phyloP scores from a whole-genome alignment of 495 filamentous ascomycete species.

The Podospora fimiseda region DNA sequence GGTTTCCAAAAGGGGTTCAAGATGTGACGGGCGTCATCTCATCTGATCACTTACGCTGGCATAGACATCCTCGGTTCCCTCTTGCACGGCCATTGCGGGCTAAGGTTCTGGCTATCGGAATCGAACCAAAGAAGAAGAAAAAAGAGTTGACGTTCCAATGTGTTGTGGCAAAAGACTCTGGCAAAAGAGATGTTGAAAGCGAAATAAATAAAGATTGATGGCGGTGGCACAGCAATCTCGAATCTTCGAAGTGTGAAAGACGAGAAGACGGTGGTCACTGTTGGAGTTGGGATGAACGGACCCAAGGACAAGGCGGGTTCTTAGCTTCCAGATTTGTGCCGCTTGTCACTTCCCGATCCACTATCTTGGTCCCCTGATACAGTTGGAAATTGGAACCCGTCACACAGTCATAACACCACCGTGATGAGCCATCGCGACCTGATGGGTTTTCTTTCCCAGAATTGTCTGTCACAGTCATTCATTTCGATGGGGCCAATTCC shows the following conservation, averaged over 20 bases:
- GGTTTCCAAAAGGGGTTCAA: too few relatives aligned
- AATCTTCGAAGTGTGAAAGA: neutral
- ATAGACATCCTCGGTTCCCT: conserved; percentile 46
- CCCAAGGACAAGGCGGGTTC: neutral
- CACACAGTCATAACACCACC: neutral
- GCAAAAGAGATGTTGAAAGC: too few relatives aligned
- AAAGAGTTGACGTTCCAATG: neutral
- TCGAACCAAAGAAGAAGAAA: neutral
- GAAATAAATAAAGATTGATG: neutral
- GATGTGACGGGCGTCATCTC: too few relatives aligned
- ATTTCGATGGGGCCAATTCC: too few relatives aligned
- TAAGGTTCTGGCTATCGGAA: neutral
- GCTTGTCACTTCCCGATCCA: neutral
- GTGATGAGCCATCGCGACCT: neutral
- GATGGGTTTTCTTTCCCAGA: neutral
- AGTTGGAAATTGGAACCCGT: neutral
- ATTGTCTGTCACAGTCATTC: too few relatives aligned
- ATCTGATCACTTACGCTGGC: conserved; percentile 41
- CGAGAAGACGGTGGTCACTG: too few relatives aligned
- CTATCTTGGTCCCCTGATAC: neutral
- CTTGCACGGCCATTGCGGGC: conserved; percentile 23
- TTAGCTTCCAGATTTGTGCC: conserved; percentile 2
- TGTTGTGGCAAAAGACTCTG: too few relatives aligned
- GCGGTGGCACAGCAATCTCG: neutral
- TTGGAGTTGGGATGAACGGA: too few relatives aligned